Conservation (phyloP, 2,329 filamentous ascomycete species). For the Apiospora koreana region DNA sequence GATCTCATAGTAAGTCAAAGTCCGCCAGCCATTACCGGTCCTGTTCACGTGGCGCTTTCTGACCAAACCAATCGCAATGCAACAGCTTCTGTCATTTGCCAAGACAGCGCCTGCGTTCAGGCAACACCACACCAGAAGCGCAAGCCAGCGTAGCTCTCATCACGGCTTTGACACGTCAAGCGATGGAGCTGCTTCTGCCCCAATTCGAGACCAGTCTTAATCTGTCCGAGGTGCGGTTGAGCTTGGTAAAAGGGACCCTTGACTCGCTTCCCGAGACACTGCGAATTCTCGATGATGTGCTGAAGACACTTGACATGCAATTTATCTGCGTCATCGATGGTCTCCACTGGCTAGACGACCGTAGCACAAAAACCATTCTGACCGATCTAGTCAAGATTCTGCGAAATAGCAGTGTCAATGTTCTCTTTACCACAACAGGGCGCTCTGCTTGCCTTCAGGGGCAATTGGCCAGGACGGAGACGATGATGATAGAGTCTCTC, state of each 20-base stretch:
- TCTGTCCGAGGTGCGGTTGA: neutral
- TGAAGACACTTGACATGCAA: neutral
- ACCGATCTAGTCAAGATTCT: neutral
- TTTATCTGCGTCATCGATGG: neutral
- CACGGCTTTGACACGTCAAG: neutral
- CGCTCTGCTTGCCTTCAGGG: neutral
- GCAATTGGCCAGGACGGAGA: neutral
- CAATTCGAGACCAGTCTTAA: neutral
- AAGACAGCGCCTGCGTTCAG: neutral
- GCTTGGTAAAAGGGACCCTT: neutral
- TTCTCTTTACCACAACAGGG: neutral
- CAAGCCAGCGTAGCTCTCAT: neutral
- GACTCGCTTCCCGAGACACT: neutral
- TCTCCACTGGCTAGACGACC: neutral
- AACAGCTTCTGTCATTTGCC: constrained; percentile 4
- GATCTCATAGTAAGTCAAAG: neutral
- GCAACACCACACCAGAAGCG: neutral
- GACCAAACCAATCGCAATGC: too few species aligned
- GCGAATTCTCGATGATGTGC: neutral
- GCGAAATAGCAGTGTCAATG: neutral
- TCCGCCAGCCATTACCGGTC: too few species aligned
- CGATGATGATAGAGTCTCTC: neutral
- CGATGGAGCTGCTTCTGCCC: constrained; percentile 5
- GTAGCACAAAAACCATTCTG: neutral
- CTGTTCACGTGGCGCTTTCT: neutral